Percentiles rank a stretch among this genome's conserved stretches.
phyloP scores from a whole-genome alignment of 2,329 filamentous ascomycete genomes.

The Remersonia thermophila region DNA sequence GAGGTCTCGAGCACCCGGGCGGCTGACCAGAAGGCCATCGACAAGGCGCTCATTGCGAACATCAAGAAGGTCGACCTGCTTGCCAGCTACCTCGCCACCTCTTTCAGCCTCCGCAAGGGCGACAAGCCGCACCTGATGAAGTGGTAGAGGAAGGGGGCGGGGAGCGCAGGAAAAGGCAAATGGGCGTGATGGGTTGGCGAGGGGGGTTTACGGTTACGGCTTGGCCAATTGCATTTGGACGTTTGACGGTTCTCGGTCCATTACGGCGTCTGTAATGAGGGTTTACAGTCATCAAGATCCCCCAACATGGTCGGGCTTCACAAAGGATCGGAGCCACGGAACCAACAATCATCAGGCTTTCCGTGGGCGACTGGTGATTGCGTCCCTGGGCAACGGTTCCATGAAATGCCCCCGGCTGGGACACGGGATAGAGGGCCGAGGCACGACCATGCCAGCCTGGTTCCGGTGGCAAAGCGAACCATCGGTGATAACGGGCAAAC shows the following conservation, averaged over 20 bases:
- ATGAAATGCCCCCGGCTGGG: constrained; percentile 5
- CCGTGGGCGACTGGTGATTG: constrained; percentile 3
- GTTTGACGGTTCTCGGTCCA: constrained; percentile 52
- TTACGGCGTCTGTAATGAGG: constrained; percentile 56
- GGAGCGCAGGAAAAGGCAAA: constrained; percentile 3
- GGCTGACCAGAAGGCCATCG: constrained; percentile 95
- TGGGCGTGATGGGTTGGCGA: too few relatives aligned
- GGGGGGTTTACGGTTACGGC: constrained; percentile 35
- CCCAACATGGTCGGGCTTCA: constrained; percentile 27
- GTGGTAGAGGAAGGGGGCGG: constrained; percentile 50
- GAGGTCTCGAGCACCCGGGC: constrained; percentile 81
- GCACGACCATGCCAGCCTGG: too few relatives aligned
- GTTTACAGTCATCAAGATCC: constrained; percentile 46
- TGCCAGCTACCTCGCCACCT: constrained; percentile 82
- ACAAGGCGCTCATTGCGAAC: constrained; percentile 86
- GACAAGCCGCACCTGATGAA: constrained; percentile 99
- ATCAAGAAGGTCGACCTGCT: constrained; percentile 99
- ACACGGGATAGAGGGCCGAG: neutral
- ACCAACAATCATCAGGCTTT: constrained; percentile 11
- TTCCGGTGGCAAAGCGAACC: too few relatives aligned
- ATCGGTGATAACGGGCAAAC: too few relatives aligned
- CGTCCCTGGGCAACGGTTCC: too few relatives aligned
- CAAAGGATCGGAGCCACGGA: constrained; percentile 18
- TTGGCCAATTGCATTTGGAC: constrained; percentile 55
- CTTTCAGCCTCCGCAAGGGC: constrained; percentile 97